Conservation (phyloP, 2,329 filamentous ascomycete species). For the Bertia moriformis region DNA sequence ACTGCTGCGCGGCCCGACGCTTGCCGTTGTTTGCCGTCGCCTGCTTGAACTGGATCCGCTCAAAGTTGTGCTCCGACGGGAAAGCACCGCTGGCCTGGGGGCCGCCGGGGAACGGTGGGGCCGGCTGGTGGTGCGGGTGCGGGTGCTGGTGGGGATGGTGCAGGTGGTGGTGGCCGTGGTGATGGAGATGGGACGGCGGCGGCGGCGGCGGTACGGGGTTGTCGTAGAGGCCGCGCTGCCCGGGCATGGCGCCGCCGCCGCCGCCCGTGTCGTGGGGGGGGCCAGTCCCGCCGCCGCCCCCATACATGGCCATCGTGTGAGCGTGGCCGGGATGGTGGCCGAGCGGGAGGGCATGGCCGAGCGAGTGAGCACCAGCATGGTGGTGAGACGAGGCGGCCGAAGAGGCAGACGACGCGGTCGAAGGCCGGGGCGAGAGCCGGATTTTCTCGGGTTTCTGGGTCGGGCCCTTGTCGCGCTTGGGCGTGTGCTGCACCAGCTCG, state of each 20-base stretch:
- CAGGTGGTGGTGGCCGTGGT: neutral
- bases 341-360: slow-evolving; percentile 20
- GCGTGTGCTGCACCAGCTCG: slow-evolving; percentile 78
- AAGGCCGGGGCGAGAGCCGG: slow-evolving; percentile 50
- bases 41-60: slow-evolving; percentile 87
- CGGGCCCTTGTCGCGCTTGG: slow-evolving; percentile 79
- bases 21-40: slow-evolving; percentile 91
- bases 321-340: slow-evolving; percentile 25
- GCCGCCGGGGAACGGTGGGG: slow-evolving; percentile 15
- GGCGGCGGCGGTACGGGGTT: slow-evolving; percentile 20
- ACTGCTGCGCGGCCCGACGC: slow-evolving; percentile 76
- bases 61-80: slow-evolving; percentile 52
- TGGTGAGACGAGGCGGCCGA: slow-evolving; percentile 13
- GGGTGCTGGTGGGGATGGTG: neutral
- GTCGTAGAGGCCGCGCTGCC: slow-evolving; percentile 20
- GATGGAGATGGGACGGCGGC: slow-evolving; percentile 7
- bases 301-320: slow-evolving; percentile 14
- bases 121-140: slow-evolving; percentile 23
- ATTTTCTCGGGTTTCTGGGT: slow-evolving; percentile 59
- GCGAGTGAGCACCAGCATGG: slow-evolving; percentile 22
- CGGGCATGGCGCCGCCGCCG: too few relatives aligned
- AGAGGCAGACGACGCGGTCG: too few relatives aligned
- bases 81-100: slow-evolving; percentile 11
- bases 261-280: slow-evolving; percentile 13
- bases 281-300: too few relatives aligned